Base-by-base conservation (phyloP, 495 filamentous ascomycete species). In the Podospora tetraspora region DNA sequence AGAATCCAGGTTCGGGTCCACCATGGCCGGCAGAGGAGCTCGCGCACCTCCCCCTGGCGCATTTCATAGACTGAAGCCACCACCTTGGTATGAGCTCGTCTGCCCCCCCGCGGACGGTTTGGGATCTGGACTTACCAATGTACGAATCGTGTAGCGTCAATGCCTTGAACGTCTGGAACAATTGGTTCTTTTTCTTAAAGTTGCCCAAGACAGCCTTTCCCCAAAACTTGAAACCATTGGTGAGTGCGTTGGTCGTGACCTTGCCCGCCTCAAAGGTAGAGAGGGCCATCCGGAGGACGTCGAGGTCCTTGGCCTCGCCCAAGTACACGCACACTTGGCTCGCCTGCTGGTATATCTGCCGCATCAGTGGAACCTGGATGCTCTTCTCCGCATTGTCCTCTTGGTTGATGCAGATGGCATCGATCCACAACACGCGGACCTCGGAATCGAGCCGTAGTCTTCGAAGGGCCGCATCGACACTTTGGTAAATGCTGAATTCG, bases 371-470 rank as follows among this genome's bases (percentile, higher is more conserved):
- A 3, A 62, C 61, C 29, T 62, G 61, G 29, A 62, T 1, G n/a
- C 61, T 37, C 27, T 62, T 62, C 22, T 62, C 61, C 6, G 2
- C 16, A 32, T 21, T 62, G 61, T 62, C 61, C 27, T 62, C 61
- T 13, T 62, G 61, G 27, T 62, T 62, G 61, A 62, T 62, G 27
- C 61, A 62, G 21, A 62, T 62, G 61, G 61, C 61, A 16, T 62
- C 61, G 27, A 62, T 23, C 61, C 61, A 62, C 25, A 62, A 6
- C 25, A 21, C 25, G 11, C 61, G 61, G 6, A 25, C 7, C 5
- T 23, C 61, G 16, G 25, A n/a, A 0, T 29, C 12, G 61, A 29
- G 61, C 25, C 61, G 61, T 30, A 62, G 29, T 22, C 61, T 19
- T 29, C 61, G 61, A 13, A 62, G 61, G 8, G 27, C 61, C 2